Evolutionary conservation across 176 grass and related monocot species (phyloP), one percentile per base, ranked within the genome.

Genomic region (Poa annua): DNA sequence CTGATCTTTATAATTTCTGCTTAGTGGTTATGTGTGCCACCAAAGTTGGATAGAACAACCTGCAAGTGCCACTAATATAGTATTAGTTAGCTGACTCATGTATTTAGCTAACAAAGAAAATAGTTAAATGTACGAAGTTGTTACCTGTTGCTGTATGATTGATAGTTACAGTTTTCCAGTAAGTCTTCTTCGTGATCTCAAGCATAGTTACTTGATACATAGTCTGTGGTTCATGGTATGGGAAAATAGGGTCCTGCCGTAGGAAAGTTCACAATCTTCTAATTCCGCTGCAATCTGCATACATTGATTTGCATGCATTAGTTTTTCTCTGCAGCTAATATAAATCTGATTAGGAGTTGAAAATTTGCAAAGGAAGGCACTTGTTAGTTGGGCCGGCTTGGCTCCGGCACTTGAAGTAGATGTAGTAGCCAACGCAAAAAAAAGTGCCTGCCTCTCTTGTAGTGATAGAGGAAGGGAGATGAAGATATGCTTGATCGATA

Each of bases 31-130:
- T 49, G 69, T 26, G 42, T 45, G 67, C 21, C 42, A 72, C 41
- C 42, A 72, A 29, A 72, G 69, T 72, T 26, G 42, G 42, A 72
- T 49, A 72, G 24, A 71, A 26, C 42, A 72, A 29, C 69, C 22
- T 3, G 42, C 68, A 71, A 48, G 69, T 72, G 69, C 69, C 42
- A 49, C 42, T 29, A 72, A 71, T 72, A 1, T 72, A 72, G n/a
- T 45, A 48, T 48, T 26, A 72, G 69, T 22, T 3, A 49, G 16
- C 44, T 72, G 21, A 45, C 68, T 71, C 15, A 52, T 11, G 50
- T 54, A 54, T 54, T 54, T 61, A 61, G 11, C 22, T 61, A 13
- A 26, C 13, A 10, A 53, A 72, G 36, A n/a, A 72, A 71, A 70
- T 24, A 32, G 16, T 15, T 26, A 22, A 22, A 62, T 33, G 6